A percentile compares a stretch with the other conserved stretches of the same genome.
Conservation (phyloP, 345 rosid species). For the Aegle marmelos region DNA sequence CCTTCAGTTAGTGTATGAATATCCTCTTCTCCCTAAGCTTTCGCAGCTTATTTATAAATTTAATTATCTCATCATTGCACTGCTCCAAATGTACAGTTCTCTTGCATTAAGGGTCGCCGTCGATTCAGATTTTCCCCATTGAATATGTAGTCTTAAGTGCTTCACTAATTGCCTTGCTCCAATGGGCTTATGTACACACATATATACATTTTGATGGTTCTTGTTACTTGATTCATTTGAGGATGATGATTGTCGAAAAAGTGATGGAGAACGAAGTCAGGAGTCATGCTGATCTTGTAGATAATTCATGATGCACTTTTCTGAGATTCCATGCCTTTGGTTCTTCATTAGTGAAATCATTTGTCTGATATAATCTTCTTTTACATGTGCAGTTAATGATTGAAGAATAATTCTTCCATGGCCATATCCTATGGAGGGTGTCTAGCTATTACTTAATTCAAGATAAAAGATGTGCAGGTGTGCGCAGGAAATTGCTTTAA, state of each 20-base stretch:
- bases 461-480: slow-evolving; percentile 13
- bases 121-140: too few species aligned
- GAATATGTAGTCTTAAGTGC: too few species aligned
- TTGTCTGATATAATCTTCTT: not conserved
- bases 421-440: slow-evolving; percentile 4
- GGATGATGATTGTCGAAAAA: not conserved
- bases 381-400: slow-evolving; percentile 19
- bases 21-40: not conserved
- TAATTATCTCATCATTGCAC: not conserved
- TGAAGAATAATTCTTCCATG: not conserved
- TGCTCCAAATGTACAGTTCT: too few species aligned
- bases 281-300: not conserved
- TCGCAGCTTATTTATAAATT: not conserved
- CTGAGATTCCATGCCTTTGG: not conserved
- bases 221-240: not conserved
- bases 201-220: not conserved
- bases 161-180: too few species aligned
- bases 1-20: slow-evolving; percentile 78
- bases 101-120: too few species aligned
- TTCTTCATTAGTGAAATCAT: not conserved
- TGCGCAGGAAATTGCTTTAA: not conserved
- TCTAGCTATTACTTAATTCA: not conserved
- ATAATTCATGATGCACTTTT: not conserved
- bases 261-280: not conserved
- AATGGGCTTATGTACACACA: not conserved